These are phyloP conservation scores for Carex littledalei DNA, from an alignment of 176 grass and related monocot species.

Conservation along the genomic window DNA sequence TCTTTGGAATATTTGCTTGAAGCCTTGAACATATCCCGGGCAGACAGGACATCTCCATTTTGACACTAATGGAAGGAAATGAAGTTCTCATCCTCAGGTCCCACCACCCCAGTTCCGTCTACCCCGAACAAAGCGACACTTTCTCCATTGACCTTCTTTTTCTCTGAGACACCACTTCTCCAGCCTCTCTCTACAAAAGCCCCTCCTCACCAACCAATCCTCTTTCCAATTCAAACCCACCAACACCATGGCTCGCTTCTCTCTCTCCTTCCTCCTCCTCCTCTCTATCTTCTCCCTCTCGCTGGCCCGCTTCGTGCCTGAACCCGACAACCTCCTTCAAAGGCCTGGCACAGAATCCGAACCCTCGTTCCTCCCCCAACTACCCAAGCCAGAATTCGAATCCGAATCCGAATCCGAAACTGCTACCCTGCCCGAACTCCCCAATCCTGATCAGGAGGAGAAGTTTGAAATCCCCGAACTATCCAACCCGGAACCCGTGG, in stretches of 20 bases:
- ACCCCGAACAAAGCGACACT: neutral
- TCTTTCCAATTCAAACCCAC: neutral
- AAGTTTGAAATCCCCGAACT: neutral
- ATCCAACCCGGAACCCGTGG: neutral
- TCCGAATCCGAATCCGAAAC: neutral
- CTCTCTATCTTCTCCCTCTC: constrained; percentile 32
- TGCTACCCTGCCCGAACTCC: neutral
- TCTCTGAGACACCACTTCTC: neutral
- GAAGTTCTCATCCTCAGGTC: neutral
- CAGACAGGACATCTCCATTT: neutral
- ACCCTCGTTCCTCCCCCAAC: neutral
- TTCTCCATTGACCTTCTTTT: neutral
- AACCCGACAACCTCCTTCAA: neutral
- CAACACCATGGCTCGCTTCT: constrained; percentile 35
- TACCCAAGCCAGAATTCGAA: neutral
- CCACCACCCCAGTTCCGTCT: neutral
- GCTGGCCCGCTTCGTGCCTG: constrained; percentile 2
- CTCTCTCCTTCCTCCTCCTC: constrained; percentile 24
- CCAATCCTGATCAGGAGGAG: neutral
- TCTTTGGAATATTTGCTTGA: no score
- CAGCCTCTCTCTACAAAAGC: neutral
- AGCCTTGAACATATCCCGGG: neutral
- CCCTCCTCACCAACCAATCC: neutral
- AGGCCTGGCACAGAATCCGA: neutral
- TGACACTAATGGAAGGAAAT: neutral